phyloP scores from a whole-genome alignment of 164 flowering plant genomes.

The Tetrastigma voinierianum region DNA sequence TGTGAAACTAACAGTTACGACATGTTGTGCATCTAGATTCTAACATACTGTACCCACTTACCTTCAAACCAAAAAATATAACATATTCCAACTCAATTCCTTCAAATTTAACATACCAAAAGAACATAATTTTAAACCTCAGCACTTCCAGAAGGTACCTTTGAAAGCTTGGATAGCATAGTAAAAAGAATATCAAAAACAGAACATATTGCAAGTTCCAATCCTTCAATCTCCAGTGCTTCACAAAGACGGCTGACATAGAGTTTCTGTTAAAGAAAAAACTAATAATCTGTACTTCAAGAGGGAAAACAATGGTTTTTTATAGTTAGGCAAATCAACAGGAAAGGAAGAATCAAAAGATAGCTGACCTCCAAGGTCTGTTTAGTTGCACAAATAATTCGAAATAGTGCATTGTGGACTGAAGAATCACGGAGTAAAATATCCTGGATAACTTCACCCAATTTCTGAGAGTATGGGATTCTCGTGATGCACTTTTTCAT shows the following conservation, averaged over 20 bases:
- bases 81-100: neutral
- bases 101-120: neutral
- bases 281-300: neutral
- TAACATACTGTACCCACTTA: neutral
- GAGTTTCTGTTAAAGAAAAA: conserved; percentile 53
- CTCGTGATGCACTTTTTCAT: conserved; percentile 60
- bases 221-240: conserved; percentile 71
- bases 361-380: conserved; percentile 64
- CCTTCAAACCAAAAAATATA: conserved; percentile 2
- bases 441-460: conserved; percentile 49
- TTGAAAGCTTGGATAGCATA: conserved; percentile 51
- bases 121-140: neutral
- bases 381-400: conserved; percentile 63
- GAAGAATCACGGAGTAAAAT: conserved; percentile 74
- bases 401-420: conserved; percentile 63
- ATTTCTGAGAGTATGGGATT: conserved; percentile 35
- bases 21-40: neutral
- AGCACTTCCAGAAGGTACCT: conserved; percentile 40
- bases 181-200: conserved; percentile 59
- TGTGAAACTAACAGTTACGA: neutral
- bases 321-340: neutral
- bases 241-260: conserved; percentile 67
- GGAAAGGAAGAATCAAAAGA: conserved; percentile 3
- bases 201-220: conserved; percentile 62
- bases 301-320: neutral